Evolutionary conservation across 805 yeast species (phyloP), one percentile per base, ranked within the genome.

Genomic region (Maudiozyma saulgeensis): DNA sequence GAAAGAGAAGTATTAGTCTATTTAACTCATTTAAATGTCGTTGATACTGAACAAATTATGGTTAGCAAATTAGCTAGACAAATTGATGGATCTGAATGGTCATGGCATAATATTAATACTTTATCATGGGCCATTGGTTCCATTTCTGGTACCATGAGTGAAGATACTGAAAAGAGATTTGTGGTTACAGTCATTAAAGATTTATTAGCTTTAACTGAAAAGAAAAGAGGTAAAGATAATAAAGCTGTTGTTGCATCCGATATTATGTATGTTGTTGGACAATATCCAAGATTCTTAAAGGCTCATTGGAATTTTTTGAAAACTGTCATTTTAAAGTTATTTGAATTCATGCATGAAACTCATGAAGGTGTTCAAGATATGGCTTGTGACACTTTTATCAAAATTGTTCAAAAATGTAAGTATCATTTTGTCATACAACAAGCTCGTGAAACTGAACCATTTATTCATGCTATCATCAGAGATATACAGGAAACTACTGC

Each of bases 41-140:
- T 83, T 52, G 96, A 93, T 68, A 93, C 97, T 9, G 96, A 93
- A 63, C 80, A 80, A 54, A 91, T 93, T 61, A 89, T 93, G 97
- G 84, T 83, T 50, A 87, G 84, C 51, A 93, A 93, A 69, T 77
- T 93, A 57, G 87, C 93, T 15, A 80, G 85, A 61, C 99, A 93
- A 72, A 82, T 91, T 47, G 98, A 93, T 68, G 98, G 95, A 42
- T 77, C 87, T 49, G 99, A 93, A 71, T 93, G 99, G 99, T 90
- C 97, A 28, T 93, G 99, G 98, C 95, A 89, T 66, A 91, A 91
- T 64, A 84, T 93, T 61, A 93, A 93, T 68, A 93, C 98, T 2
- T 72, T 93, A 56, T 93, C 98, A 74, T 93, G 99, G 99, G 99
- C 99, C 11, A 93, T 93, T 67, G 99, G 99, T 54, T 91, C 98